Conservation (phyloP, 768 basidiomycete genomes). For the Agaricus blazei region DNA sequence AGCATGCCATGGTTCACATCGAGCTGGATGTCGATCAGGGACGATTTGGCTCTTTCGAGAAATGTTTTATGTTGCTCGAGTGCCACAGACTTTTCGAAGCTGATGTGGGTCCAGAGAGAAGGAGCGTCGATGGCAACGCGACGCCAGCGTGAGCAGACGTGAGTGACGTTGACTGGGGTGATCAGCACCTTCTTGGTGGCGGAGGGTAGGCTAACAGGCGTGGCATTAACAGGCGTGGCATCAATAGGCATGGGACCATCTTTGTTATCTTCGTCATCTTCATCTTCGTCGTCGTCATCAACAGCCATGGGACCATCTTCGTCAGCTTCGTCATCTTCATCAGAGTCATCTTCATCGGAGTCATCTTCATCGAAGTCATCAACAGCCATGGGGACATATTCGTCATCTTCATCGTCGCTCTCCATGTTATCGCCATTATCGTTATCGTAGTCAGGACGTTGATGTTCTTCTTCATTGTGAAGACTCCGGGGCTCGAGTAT, state of each 20-base stretch:
- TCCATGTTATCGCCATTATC: too few species aligned
- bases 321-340: conserved; percentile 29
- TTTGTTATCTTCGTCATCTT: conserved; percentile 15
- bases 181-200: conserved; percentile 14
- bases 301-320: conserved; percentile 22
- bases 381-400: too few species aligned
- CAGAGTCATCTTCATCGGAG: too few species aligned
- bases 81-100: conserved; percentile 32
- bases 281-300: conserved; percentile 26
- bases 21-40: conserved; percentile 50
- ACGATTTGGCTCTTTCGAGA: conserved; percentile 48
- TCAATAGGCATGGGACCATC: not conserved
- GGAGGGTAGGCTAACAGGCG: too few species aligned
- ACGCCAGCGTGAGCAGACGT: conserved; percentile 61
- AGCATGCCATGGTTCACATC: conserved; percentile 33
- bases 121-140: conserved; percentile 46
- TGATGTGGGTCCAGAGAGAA: conserved; percentile 50
- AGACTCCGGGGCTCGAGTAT: too few species aligned
- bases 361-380: too few species aligned
- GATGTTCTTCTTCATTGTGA: too few species aligned
- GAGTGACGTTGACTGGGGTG: conserved; percentile 55
- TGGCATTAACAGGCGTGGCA: too few species aligned
- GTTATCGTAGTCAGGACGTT: too few species aligned
- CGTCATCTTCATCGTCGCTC: too few species aligned
- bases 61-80: conserved; percentile 39